These are phyloP conservation scores for Amanita rubescens DNA, from an alignment of 768 basidiomycete species.

Conservation along the genomic window DNA sequence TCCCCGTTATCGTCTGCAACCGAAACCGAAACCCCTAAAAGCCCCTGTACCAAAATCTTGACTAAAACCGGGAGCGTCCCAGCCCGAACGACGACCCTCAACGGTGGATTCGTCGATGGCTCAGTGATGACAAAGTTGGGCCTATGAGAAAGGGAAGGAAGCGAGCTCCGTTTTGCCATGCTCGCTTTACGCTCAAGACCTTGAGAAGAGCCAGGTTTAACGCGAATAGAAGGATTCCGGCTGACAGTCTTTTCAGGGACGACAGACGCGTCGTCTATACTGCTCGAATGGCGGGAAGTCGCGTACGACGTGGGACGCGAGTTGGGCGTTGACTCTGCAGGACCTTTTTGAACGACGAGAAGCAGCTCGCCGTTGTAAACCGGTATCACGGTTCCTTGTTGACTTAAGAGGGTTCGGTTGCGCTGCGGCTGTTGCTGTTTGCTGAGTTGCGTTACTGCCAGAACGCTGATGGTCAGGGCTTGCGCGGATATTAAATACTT, in stretches of 20 bases:
- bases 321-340: conserved; percentile 33
- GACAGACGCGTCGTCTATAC: conserved; percentile 35
- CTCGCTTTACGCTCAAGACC: conserved; percentile 74
- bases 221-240: conserved; percentile 70
- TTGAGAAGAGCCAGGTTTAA: conserved; percentile 62
- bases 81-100: conserved; percentile 72
- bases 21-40: conserved; percentile 70
- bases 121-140: conserved; percentile 53
- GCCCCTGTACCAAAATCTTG: conserved; percentile 67
- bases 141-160: conserved; percentile 68
- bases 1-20: conserved; percentile 86
- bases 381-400: conserved; percentile 64
- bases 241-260: conserved; percentile 35
- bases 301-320: conserved; percentile 57
- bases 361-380: conserved; percentile 71
- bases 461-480: not conserved
- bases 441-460: conserved; percentile 28
- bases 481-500: conserved; percentile 44
- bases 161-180: conserved; percentile 63
- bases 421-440: conserved; percentile 23
- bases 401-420: conserved; percentile 34
- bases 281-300: conserved; percentile 67
- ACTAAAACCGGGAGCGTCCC: conserved; percentile 73
- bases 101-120: conserved; percentile 58
- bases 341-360: conserved; percentile 53